Evolutionary conservation across 441 rosid species (phyloP), one percentile per base, ranked within the genome.

Genomic region (Corymbia citriodora): DNA sequence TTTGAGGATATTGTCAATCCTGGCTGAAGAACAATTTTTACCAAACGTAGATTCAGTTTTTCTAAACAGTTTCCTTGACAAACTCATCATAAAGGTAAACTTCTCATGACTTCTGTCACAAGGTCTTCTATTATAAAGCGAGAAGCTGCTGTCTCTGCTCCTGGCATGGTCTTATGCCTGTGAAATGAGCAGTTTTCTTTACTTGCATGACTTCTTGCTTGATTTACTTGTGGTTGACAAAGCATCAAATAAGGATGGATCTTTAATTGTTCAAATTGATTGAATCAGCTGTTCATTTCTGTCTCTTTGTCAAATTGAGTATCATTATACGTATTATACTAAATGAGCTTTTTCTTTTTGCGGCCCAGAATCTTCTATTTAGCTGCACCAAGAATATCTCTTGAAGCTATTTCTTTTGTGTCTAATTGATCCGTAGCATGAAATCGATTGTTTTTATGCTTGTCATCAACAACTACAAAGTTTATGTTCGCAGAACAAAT

Each of bases 1-100:
- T 14, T 93, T 95, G 89, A 92, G 95, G 93, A 95, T 98, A 90
- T 92, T 98, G 94, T 97, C 98, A 9, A 94, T 97, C 90, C 92
- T 98, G 93, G 96, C 98, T 89, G 98, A 95, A 93, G 99, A 98
- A 88, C 96, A 97, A 93, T 96, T 95, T 92, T 90, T 97, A 54
- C 96, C 96, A 31, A 91, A 93, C 63, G 85, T 82, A 90, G 94
- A 93, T 89, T 90, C 92, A 25, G 91, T 91, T 87, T 90, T 94
- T 45, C 89, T 94, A 19, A 94, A 96, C 92, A 96, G 90, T 87
- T 92, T 93, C 89, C 93, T 98, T 4, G 95, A 95, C 92, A 94
- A 95, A 92, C 96, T 98, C 88, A 93, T 98, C 91, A 94, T 98
- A 65, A 98, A 97, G 97, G 99, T 98, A 92, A 90, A 79, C 63